Conservation (phyloP, 1,284 basidiomycete species). For the Cutaneotrichosporon sp. region DNA sequence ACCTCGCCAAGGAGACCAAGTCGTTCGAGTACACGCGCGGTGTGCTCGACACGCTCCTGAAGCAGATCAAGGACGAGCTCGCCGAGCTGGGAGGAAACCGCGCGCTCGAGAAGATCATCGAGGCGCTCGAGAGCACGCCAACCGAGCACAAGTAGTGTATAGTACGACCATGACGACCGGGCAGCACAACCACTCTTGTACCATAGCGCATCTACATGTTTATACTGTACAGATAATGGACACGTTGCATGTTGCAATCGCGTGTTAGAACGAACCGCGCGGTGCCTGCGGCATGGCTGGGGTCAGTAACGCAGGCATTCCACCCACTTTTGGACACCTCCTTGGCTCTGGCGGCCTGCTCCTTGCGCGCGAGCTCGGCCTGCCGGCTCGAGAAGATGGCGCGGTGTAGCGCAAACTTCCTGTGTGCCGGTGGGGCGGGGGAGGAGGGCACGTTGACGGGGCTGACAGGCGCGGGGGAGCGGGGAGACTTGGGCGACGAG, state of each 20-base stretch:
- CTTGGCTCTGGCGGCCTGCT: constrained; percentile 47
- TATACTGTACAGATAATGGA: constrained; percentile 10
- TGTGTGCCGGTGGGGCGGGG: constrained; percentile 33
- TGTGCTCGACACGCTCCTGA: constrained; percentile 52
- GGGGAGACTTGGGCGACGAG: constrained; percentile 7
- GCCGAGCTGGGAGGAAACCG: constrained; percentile 47
- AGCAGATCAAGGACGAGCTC: constrained; percentile 49
- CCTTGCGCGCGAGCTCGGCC: constrained; percentile 38
- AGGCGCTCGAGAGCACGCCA: constrained; percentile 22
- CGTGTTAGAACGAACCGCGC: constrained; percentile 23
- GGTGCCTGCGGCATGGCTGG: constrained; percentile 32
- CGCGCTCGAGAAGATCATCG: constrained; percentile 44
- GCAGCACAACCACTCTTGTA: constrained; percentile 9
- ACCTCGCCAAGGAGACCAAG: constrained; percentile 68
- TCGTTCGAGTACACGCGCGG: constrained; percentile 73
- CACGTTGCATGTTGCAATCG: background rate
- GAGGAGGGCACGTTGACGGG: constrained; percentile 21
- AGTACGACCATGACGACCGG: background rate
- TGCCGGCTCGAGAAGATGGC: constrained; percentile 49
- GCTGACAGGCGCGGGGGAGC: constrained; percentile 10
- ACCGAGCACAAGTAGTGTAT: background rate
- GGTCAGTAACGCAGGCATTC: background rate
- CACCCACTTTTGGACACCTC: constrained; percentile 48
- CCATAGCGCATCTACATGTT: constrained; percentile 7
- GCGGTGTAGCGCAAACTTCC: constrained; percentile 51